phyloP scores from a whole-genome alignment of 2,329 filamentous ascomycete species.

The Ophiostoma fasciatum region DNA sequence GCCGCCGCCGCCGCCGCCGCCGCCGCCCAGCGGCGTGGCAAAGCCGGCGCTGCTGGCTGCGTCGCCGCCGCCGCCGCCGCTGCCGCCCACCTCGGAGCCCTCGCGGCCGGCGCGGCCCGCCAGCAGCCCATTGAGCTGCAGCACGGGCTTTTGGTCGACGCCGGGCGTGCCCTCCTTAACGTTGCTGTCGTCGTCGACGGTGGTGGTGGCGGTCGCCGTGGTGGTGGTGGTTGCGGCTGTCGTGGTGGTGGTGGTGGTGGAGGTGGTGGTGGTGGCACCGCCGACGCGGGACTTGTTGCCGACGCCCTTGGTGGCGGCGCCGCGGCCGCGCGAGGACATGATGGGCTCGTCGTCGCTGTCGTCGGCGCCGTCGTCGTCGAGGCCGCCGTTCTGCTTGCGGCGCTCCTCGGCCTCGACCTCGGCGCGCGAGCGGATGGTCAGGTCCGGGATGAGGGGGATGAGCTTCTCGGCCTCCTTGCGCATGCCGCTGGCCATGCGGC shows the following conservation, averaged over 20 bases:
- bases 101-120: constrained; percentile 41
- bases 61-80: no score
- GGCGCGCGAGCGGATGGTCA: constrained; percentile 76
- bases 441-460: constrained; percentile 85
- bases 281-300: constrained; percentile 51
- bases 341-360: constrained; percentile 97
- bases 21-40: constrained; percentile 63
- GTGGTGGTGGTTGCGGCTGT: not conserved
- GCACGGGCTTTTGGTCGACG: constrained; percentile 56
- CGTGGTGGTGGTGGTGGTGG: not conserved
- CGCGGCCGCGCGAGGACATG: constrained; percentile 90
- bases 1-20: constrained; percentile 30
- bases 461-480: constrained; percentile 95
- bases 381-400: constrained; percentile 70
- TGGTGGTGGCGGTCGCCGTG: not conserved
- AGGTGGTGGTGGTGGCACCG: constrained; percentile 1
- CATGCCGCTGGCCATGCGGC: constrained; percentile 93
- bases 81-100: constrained; percentile 65
- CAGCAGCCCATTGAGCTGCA: constrained; percentile 51
- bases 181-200: constrained; percentile 32
- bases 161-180: constrained; percentile 70
- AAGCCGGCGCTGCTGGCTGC: constrained; percentile 69
- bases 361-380: constrained; percentile 69
- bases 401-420: constrained; percentile 85
- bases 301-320: constrained; percentile 61